Base-by-base conservation (phyloP, 2,329 filamentous ascomycete species). In the Macrophomina phaseolina region DNA sequence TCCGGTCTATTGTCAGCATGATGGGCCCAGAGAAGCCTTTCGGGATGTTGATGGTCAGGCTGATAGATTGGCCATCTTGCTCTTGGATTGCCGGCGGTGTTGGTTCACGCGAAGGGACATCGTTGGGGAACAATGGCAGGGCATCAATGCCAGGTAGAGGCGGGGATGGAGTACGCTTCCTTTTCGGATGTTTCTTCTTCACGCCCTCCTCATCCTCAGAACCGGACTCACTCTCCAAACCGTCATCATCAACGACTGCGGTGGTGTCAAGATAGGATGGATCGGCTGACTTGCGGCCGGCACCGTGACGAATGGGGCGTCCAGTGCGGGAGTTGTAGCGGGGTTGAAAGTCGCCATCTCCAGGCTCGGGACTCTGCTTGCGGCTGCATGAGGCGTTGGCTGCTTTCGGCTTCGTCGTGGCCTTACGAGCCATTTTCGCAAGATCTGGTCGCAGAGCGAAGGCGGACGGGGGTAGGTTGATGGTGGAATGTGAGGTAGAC, bases 1-100 rank as follows among this genome's bases (percentile, higher is more conserved):
- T 67, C 9, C 69, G 70, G 64, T 82, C 77, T 16, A 83, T 71
- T 63, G 80, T 79, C 60, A 83, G 74, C 28, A 79, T 73, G 53
- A 83, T 73, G 4, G 81, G 81, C n/a, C 81, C 81, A 70, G 79
- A 74, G 69, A 81, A 81, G 11, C 81, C 81, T 2, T 76, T 69
- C 8, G 81, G 81, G 6, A 83, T 75, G 67, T 83, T 81, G 74
- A 84, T 77, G n/a, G 80, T 81, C 32, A 84, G 71, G 36, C 77
- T 75, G 45, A 82, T 71, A 0, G 78, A 73, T 14, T 72, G 52
- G 16, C 11, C 9, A 7, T 42, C 16, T 66, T 68, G 23, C 66
- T 69, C 36, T 67, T 69, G 52, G 70, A 71, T 12, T 62, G 63
- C 8, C 67, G 23, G 68, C 66, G 78, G 76, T 4, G 73, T 75